Base-by-base conservation (phyloP, 768 basidiomycete genomes). In the Lactifluus piperatus region DNA sequence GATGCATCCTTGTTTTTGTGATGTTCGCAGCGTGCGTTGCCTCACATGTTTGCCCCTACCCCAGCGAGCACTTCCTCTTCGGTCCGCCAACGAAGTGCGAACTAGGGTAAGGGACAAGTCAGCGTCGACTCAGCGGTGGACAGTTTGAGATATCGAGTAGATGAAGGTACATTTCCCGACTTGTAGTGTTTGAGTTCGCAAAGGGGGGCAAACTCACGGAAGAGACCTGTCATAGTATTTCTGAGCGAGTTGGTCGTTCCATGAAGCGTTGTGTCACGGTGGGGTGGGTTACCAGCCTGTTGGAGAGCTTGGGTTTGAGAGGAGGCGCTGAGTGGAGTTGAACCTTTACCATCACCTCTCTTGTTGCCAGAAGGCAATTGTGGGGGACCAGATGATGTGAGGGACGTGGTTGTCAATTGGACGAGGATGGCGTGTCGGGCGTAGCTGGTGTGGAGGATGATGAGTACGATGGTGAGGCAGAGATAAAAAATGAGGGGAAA, bases 171-270 rank as follows among this genome's bases (percentile, higher is more conserved):
- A 60, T 89, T 87, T 16, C 91, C 90, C 0, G 88, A 84, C 74
- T 93, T 97, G 77, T 91, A 97, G 68, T 97, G 95, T 74, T 97
- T 97, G 60, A 97, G 75, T 72, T 97, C 92, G 68, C 91, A 93
- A 22, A 94, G n/a, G n/a, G n/a, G 76, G 0, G 90, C 91, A 66
- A 86, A 98, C 71, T 98, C 94, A 62, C 91, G 87, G 70, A 92
- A 97, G 3, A 98, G 81, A 64, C n/a, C 74, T 88, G 13, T 79
- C 75, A 66, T 98, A 94, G 74, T 94, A 97, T 66, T 94, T 94
- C 61, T 79, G 76, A 0, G 95, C 94, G 27, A 98, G 76, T 60
- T 83, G 77, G 48, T 94, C 91, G 67, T 94, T 84, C 90, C 93
- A 98, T 0, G 82, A 74, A 36, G 52, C 5, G 7, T 37, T 44